phyloP scores from a whole-genome alignment of 768 basidiomycete genomes.

The Boletus pseudo-olivaceus region DNA sequence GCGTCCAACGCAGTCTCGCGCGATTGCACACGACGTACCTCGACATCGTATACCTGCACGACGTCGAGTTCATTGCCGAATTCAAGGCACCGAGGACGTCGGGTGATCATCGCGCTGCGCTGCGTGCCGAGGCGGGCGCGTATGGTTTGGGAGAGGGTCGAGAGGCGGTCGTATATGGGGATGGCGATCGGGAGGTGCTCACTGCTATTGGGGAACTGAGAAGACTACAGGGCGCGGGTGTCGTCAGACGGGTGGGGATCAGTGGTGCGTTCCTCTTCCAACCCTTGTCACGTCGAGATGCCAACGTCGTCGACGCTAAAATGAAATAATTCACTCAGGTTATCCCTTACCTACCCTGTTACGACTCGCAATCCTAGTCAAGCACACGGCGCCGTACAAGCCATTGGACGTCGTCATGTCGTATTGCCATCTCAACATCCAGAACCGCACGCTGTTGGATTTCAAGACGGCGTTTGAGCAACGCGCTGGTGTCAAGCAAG shows the following conservation, averaged over 20 bases:
- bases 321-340: conserved; percentile 38
- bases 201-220: conserved; percentile 64
- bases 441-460: conserved; percentile 57
- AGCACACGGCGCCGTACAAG: conserved; percentile 59
- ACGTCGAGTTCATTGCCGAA: conserved; percentile 74
- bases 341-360: conserved; percentile 82
- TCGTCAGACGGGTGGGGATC: conserved; percentile 73
- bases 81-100: conserved; percentile 44
- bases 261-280: conserved; percentile 48
- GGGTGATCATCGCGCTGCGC: conserved; percentile 56
- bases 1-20: conserved; percentile 61
- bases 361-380: conserved; percentile 72
- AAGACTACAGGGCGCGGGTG: conserved; percentile 67
- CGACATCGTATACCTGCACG: conserved; percentile 80
- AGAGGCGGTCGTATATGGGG: conserved; percentile 55
- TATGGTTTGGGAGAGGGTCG: conserved; percentile 66
- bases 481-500: conserved; percentile 63
- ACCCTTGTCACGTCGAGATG: background rate
- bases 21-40: conserved; percentile 75
- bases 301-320: background rate
- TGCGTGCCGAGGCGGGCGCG: conserved; percentile 47
- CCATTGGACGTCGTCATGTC: conserved; percentile 79
- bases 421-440: conserved; percentile 77
- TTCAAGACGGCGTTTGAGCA: conserved; percentile 55
- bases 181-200: conserved; percentile 71